These are phyloP conservation scores for Colletotrichum scovillei DNA, from an alignment of 2,329 filamentous ascomycete species.

Conservation along the genomic window DNA sequence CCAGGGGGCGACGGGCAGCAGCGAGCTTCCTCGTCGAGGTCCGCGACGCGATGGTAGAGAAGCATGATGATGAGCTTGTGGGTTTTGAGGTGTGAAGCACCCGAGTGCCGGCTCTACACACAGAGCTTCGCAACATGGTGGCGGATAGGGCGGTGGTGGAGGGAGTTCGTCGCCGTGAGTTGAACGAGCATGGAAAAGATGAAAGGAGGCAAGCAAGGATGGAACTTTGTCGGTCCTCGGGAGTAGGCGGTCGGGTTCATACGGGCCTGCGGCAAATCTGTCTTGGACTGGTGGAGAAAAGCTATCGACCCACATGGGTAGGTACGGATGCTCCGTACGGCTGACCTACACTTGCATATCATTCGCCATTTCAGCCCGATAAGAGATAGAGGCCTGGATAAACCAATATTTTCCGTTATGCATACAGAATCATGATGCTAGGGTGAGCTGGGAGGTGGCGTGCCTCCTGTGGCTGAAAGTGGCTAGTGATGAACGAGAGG, in stretches of 20 bases:
- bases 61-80: conserved; percentile 50
- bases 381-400: too few species aligned
- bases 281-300: conserved; percentile 28
- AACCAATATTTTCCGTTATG: too few species aligned
- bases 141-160: conserved; percentile 13
- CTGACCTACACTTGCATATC: too few species aligned
- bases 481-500: too few species aligned
- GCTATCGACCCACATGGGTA: background rate
- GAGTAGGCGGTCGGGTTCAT: conserved; percentile 28
- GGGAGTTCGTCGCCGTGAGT: background rate
- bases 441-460: too few species aligned
- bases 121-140: conserved; percentile 78
- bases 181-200: conserved; percentile 20
- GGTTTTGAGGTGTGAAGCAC: conserved; percentile 68
- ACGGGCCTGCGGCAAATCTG: conserved; percentile 32
- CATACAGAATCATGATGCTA: too few species aligned
- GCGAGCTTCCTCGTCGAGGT: conserved; percentile 58
- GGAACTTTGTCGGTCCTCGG: conserved; percentile 32
- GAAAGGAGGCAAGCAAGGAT: conserved; percentile 2
- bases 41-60: conserved; percentile 52
- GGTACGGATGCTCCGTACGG: too few species aligned
- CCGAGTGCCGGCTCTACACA: conserved; percentile 73
- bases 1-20: conserved; percentile 61
- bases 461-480: too few species aligned
- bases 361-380: too few species aligned